Evolutionary conservation across 176 grass and related monocot genomes (phyloP).

Genomic region (Alloteropsis semialata): DNA sequence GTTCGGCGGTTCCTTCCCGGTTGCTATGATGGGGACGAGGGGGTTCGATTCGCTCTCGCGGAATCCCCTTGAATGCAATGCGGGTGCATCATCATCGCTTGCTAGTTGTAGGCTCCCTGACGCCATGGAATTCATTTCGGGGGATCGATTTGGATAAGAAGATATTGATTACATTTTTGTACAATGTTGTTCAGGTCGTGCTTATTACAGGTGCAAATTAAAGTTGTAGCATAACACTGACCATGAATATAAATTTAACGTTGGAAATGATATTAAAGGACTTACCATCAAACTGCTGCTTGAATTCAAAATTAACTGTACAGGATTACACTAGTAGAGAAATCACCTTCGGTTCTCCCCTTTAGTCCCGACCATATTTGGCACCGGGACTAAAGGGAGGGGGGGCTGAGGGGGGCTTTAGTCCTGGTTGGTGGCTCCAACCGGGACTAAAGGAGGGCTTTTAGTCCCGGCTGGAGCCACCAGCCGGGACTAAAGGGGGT

Average conservation of each 20-base stretch:
- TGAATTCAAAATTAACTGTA: background rate
- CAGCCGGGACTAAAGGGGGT: too few relatives aligned
- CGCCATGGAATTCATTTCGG: background rate
- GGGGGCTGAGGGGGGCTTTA: too few relatives aligned
- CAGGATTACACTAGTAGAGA: too few relatives aligned
- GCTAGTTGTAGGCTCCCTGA: background rate
- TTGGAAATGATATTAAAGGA: background rate
- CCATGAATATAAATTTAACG: background rate
- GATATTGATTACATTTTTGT: background rate
- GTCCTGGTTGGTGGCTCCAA: too few relatives aligned
- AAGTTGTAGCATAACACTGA: background rate
- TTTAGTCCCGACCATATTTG: too few relatives aligned
- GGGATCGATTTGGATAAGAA: background rate
- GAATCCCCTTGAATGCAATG: background rate
- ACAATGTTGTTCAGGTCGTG: background rate
- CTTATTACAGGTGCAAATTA: background rate
- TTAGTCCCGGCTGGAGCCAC: too few relatives aligned
- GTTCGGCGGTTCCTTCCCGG: background rate
- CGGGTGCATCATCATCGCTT: background rate
- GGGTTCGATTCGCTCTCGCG: background rate
- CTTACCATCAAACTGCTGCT: background rate
- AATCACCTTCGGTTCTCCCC: too few relatives aligned
- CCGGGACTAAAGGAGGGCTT: too few relatives aligned
- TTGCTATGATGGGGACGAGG: background rate
- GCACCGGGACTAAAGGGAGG: too few relatives aligned